Base-by-base conservation (phyloP, 106 monocot genomes). In the Dioscorea dumetorum region DNA sequence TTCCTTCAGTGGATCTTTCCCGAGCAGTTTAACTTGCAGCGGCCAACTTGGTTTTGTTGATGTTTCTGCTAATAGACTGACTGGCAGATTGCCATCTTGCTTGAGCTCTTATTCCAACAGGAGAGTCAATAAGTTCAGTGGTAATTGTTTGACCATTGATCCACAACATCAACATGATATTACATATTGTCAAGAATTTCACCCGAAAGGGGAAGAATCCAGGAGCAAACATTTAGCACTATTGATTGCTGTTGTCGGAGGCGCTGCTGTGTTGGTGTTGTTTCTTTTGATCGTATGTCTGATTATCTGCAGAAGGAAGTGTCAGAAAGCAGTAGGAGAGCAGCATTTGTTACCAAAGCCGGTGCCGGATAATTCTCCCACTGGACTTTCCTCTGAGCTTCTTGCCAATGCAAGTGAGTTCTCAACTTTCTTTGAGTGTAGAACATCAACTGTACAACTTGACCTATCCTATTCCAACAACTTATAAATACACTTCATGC, bases 1-100 rank as follows among this genome's bases (percentile, higher is more conserved):
- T 72, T 88, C 82, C 79, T 83, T 95, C 52, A 80, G 69, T 58
- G 91, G 95, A 22, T 79, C 79, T 49, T 67, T 91, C 57, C 74
- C 91, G 3, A 77, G 67, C 15, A 77, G 71, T 50, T 33, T 88
- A 60, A 60, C 76, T 64, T 95, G 95, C 67, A 69, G 91, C 48
- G 72, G 70, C 49, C 82, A 85, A 62, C 81, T 95, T 64, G 95
- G 91, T 15, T 91, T 78, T 74, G 84, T 91, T 54, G 95, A 95
- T 67, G 68, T 95, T 53, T 91, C 95, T 12, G 76, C 71, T 9
- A 95, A 95, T 50, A 76, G 72, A 72, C 64, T 95, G 6, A 78
- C 64, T 21, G 95, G 95, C 20, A 69, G 69, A 0, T 63, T 95
- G 64, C 95, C 95, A 62, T 69, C 77, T 33, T 95, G 95, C 66